Conservation (phyloP, 345 rosid genomes). For the Euphorbia peplus region DNA sequence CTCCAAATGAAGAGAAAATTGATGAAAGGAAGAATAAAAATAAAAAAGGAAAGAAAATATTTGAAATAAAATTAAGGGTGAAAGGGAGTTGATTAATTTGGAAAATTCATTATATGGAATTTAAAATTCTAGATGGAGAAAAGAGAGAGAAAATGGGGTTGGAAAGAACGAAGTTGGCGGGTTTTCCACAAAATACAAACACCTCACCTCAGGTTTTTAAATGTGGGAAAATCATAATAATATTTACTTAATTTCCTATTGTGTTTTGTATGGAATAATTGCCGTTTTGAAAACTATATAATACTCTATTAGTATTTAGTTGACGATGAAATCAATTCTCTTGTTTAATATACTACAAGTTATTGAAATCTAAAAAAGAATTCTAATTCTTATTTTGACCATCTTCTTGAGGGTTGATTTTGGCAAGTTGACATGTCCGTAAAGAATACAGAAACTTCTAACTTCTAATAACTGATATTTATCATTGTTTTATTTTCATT, state of each 20-base stretch:
- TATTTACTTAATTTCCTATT: background rate
- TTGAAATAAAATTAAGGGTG: background rate
- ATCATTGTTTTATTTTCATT: background rate
- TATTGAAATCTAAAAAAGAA: background rate
- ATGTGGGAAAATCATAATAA: no score
- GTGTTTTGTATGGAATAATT: no score
- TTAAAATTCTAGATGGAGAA: background rate
- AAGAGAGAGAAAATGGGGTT: conserved; percentile 6
- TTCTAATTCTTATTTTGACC: background rate
- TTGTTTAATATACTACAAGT: background rate
- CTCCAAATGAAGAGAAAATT: background rate
- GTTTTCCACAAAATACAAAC: conserved; percentile 12
- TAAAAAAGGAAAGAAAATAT: background rate
- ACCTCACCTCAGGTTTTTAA: background rate
- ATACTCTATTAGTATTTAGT: no score
- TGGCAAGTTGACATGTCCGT: background rate
- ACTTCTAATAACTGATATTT: background rate
- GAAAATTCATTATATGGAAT: conserved; percentile 1
- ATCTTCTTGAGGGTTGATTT: background rate
- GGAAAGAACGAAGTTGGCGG: conserved; percentile 36
- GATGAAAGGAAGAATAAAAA: conserved; percentile 3
- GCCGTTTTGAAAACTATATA: background rate
- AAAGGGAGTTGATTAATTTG: conserved; percentile 6
- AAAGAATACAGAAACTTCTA: background rate
- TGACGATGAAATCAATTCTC: background rate